Conservation (phyloP, 2,329 filamentous ascomycete genomes). For the Fusarium abutilonis region DNA sequence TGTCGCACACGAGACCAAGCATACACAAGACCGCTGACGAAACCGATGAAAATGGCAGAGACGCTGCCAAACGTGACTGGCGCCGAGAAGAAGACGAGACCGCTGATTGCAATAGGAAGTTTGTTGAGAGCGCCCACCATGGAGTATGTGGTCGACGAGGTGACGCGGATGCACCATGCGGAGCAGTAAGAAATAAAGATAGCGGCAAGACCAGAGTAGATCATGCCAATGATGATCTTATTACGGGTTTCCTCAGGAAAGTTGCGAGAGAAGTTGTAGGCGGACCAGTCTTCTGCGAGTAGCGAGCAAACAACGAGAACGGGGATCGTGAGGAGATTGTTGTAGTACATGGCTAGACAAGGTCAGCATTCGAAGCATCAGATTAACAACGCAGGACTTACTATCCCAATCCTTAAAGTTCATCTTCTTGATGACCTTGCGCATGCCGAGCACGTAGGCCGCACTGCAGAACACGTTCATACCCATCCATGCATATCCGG, state of each 20-base stretch:
- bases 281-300: conserved; percentile 90
- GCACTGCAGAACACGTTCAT: conserved; percentile 96
- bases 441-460: conserved; percentile 89
- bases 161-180: conserved; percentile 97
- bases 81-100: conserved; percentile 93
- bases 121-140: conserved; percentile 99
- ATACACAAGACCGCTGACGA: conserved; percentile 92
- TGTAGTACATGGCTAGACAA: conserved; percentile 94
- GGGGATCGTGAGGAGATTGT: conserved; percentile 96
- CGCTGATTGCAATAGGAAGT: conserved; percentile 91
- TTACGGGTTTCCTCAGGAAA: conserved; percentile 87
- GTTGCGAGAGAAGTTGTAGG: conserved; percentile 82
- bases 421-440: conserved; percentile 98
- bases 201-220: conserved; percentile 90
- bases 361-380: conserved; percentile 46
- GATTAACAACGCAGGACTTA: conserved; percentile 61
- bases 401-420: conserved; percentile 99
- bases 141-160: conserved; percentile 96
- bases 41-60: conserved; percentile 89
- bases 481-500: conserved; percentile 97
- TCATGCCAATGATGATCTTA: conserved; percentile 84
- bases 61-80: conserved; percentile 93
- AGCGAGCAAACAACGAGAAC: conserved; percentile 85
- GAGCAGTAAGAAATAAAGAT: conserved; percentile 99
- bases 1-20: conserved; percentile 75